A percentile compares a stretch with the other conserved stretches of the same genome.
These are phyloP conservation scores for Cucumis cinereus DNA, from an alignment of 306 rosid species.

Conservation along the genomic window DNA sequence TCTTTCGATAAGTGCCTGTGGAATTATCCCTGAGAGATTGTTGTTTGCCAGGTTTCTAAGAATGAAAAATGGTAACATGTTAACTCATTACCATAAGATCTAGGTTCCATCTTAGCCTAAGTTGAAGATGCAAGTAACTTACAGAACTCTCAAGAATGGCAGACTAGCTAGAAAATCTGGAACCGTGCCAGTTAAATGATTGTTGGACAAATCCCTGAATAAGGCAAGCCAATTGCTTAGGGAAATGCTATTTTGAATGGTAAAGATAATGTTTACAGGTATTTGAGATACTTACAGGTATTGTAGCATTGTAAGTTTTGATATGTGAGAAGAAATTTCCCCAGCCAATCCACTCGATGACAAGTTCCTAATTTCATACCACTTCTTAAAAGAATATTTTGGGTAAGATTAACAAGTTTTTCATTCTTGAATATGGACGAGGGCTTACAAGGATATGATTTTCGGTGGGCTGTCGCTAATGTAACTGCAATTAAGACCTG, in stretches of 20 bases:
- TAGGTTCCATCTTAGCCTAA: background rate
- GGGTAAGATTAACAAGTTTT: background rate
- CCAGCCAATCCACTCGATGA: slow-evolving; percentile 13
- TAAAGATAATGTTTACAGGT: background rate
- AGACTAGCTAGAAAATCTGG: slow-evolving; percentile 17
- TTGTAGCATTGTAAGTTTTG: slow-evolving; percentile 10
- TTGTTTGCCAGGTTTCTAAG: slow-evolving; percentile 37
- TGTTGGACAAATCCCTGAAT: slow-evolving; percentile 21
- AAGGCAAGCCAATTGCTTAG: background rate
- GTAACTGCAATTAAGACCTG: slow-evolving; percentile 24
- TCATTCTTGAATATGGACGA: background rate
- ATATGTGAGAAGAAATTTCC: slow-evolving; percentile 1
- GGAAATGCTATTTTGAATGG: background rate
- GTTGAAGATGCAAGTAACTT: background rate
- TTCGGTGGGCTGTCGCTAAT: slow-evolving; percentile 15
- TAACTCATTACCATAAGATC: background rate
- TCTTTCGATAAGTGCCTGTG: slow-evolving; percentile 21
- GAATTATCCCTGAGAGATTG: slow-evolving; percentile 24
- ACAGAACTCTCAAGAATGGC: slow-evolving; percentile 13
- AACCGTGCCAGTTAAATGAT: slow-evolving; percentile 9
- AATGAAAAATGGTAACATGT: background rate
- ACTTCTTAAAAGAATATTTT: background rate
- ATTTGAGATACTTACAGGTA: slow-evolving; percentile 13
- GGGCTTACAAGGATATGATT: slow-evolving; percentile 20
- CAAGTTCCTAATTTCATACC: slow-evolving; percentile 14